These are phyloP conservation scores for Cryptomeria japonica DNA, from an alignment of 75 land plant genomes.

Conservation along the genomic window DNA sequence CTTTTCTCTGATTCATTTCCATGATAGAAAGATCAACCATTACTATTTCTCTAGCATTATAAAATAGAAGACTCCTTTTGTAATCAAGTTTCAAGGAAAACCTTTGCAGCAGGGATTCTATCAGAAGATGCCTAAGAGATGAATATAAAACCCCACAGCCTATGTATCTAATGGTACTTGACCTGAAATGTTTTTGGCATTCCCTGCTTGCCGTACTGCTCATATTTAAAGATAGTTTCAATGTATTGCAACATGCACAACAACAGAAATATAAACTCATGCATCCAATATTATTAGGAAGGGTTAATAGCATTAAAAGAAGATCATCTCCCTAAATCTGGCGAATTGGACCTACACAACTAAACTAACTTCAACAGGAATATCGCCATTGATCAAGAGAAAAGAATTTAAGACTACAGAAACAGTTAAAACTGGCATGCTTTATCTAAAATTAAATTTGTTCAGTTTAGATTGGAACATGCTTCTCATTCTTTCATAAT, in stretches of 20 bases:
- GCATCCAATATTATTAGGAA: background rate
- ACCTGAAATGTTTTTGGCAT: background rate
- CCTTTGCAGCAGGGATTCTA: background rate
- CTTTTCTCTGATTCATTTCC: background rate
- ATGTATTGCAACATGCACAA: background rate
- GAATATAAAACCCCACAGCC: background rate
- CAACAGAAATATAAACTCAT: background rate
- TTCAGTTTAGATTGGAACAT: background rate
- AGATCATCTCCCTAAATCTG: background rate
- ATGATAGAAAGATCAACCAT: background rate
- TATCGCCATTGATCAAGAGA: background rate
- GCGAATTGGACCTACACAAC: background rate
- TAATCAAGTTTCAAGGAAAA: no score
- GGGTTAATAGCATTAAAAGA: background rate
- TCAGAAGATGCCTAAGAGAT: background rate
- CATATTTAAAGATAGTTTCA: background rate
- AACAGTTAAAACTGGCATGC: background rate
- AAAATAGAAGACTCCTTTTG: background rate
- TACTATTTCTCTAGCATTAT: background rate
- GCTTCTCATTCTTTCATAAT: conserved; percentile 8
- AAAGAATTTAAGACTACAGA: background rate
- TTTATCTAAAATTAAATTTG: background rate
- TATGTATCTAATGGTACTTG: background rate
- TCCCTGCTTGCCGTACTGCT: background rate
- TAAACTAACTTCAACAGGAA: background rate